Percentiles rank a stretch among this genome's conserved stretches.
phyloP scores from a whole-genome alignment of 805 yeast species.

The Kockiozyma suomiensis region DNA sequence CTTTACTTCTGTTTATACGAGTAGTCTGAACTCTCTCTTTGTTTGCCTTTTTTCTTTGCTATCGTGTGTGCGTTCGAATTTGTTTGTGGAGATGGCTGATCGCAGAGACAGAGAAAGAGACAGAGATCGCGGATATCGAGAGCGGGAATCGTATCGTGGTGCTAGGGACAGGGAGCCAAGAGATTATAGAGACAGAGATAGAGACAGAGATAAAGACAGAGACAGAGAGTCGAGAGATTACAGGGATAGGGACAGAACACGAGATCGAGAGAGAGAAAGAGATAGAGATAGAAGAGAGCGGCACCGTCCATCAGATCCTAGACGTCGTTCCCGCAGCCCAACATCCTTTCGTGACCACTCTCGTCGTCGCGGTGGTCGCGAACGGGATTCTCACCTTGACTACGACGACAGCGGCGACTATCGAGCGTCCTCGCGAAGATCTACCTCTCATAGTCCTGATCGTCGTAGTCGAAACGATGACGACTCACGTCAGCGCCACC shows the following conservation, averaged over 20 bases:
- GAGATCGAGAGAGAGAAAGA: constrained; percentile 2
- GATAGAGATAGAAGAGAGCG: not conserved
- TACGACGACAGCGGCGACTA: not conserved
- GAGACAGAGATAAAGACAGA: constrained; percentile 4
- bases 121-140: constrained; percentile 10
- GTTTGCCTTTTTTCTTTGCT: not conserved
- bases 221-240: not conserved
- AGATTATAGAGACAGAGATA: not conserved
- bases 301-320: not conserved
- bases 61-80: not conserved
- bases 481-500: not conserved
- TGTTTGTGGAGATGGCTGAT: constrained; percentile 1
- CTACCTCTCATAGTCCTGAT: not conserved
- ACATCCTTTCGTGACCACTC: not conserved
- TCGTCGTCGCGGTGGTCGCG: not conserved
- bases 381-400: not conserved
- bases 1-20: too few species aligned
- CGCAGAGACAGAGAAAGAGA: constrained; percentile 1
- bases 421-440: not conserved
- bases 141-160: constrained; percentile 7
- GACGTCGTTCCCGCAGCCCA: not conserved
- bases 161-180: not conserved
- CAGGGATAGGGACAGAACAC: not conserved
- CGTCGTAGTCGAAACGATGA: not conserved
- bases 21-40: not conserved